A percentile compares a stretch with the other conserved stretches of the same genome.
phyloP scores from a whole-genome alignment of 2,329 filamentous ascomycete genomes.

The Fusarium transvaalense region DNA sequence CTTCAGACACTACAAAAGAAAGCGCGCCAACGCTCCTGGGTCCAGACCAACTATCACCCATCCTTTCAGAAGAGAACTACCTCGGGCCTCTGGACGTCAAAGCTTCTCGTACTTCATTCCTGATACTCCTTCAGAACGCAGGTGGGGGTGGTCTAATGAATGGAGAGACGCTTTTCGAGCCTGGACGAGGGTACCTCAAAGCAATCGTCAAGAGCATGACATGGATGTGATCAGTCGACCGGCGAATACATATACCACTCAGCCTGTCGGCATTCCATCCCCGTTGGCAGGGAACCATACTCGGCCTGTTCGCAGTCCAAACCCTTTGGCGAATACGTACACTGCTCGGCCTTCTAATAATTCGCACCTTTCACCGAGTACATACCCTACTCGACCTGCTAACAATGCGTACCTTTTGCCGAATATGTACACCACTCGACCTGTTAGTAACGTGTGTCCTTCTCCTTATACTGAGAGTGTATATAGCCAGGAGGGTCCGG shows the following conservation, averaged over 20 bases:
- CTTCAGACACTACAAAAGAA: not conserved
- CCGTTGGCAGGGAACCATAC: too few species aligned
- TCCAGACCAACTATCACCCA: not conserved
- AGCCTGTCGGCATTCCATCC: too few species aligned
- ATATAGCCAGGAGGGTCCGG: not conserved
- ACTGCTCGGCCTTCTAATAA: not conserved
- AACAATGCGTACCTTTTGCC: not conserved
- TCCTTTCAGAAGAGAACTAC: not conserved
- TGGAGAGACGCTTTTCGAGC: not conserved
- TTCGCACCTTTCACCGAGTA: too few species aligned
- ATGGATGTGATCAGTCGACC: not conserved
- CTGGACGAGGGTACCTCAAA: not conserved
- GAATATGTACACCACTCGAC: not conserved
- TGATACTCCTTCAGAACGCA: not conserved
- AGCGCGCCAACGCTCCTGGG: not conserved
- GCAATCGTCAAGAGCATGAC: not conserved
- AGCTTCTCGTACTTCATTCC: not conserved
- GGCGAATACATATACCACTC: not conserved
- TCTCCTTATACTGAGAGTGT: not conserved
- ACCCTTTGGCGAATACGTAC: not conserved
- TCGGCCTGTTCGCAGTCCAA: too few species aligned
- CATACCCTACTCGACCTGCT: too few species aligned
- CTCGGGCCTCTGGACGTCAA: not conserved
- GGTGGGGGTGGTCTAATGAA: too few species aligned
- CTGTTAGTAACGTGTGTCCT: not conserved